These are phyloP conservation scores for Pseudognaphalium luteoalbum DNA, from an alignment of 129 eudicot genomes.

Conservation along the genomic window DNA sequence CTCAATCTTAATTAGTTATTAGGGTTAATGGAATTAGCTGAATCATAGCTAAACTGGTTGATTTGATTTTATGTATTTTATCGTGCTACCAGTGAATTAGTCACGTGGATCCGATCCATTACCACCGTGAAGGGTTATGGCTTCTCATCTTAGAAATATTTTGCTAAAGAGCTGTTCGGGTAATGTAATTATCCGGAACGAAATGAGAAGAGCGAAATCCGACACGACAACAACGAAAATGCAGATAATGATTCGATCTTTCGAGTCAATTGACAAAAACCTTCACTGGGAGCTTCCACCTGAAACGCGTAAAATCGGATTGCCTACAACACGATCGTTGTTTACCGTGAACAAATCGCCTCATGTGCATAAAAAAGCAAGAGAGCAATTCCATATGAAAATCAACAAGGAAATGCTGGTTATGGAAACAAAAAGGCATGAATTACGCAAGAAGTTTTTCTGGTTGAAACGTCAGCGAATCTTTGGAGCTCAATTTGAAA, in stretches of 20 bases:
- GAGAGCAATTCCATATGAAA: slow-evolving; percentile 40
- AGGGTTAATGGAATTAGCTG: background rate
- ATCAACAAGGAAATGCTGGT: slow-evolving; percentile 37
- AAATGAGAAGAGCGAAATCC: slow-evolving; percentile 34
- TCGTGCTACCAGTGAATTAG: background rate
- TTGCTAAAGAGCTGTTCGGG: slow-evolving; percentile 16
- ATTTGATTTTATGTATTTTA: background rate
- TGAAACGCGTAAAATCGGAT: slow-evolving; percentile 25
- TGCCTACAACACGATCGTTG: slow-evolving; percentile 31
- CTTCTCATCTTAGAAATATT: slow-evolving; percentile 31
- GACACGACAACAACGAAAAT: slow-evolving; percentile 29
- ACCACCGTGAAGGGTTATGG: slow-evolving; percentile 26
- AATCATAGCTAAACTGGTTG: background rate
- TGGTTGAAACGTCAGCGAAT: slow-evolving; percentile 43
- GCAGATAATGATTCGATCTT: slow-evolving; percentile 36
- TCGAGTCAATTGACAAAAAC: slow-evolving; percentile 36
- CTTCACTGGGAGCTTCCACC: slow-evolving; percentile 42
- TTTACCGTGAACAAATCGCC: slow-evolving; percentile 43
- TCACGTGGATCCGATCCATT: slow-evolving; percentile 10
- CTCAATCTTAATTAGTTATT: background rate
- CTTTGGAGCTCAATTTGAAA: slow-evolving; percentile 42
- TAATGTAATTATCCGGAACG: slow-evolving; percentile 12
- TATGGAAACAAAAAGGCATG: slow-evolving; percentile 36
- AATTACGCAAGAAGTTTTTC: slow-evolving; percentile 34
- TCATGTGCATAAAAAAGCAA: slow-evolving; percentile 41